Conservation (phyloP, 176 grass and related monocot species). For the Aegilops speltoides region DNA sequence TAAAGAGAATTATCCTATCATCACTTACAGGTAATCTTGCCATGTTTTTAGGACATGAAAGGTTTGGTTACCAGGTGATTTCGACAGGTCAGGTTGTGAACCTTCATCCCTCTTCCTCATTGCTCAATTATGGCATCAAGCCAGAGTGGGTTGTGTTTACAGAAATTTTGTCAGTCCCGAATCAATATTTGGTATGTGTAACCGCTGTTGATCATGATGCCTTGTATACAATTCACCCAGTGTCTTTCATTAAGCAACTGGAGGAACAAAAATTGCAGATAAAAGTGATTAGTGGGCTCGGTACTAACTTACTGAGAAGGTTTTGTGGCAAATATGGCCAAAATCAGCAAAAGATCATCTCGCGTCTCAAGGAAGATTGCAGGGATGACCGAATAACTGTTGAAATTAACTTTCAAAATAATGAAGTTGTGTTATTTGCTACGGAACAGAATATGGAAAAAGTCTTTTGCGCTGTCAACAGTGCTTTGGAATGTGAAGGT, state of each 20-base stretch:
- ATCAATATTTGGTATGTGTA: constrained; percentile 96
- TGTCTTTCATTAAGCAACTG: constrained; percentile 49
- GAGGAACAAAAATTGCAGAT: constrained; percentile 72
- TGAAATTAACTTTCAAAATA: constrained; percentile 65
- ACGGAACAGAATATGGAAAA: constrained; percentile 58
- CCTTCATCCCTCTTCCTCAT: constrained; percentile 89
- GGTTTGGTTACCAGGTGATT: constrained; percentile 84
- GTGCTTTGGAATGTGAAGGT: constrained; percentile 61
- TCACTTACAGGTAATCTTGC: constrained; percentile 84
- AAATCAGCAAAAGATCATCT: constrained; percentile 70
- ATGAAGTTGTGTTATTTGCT: constrained; percentile 69
- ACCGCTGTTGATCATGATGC: constrained; percentile 72
- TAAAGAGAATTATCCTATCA: constrained; percentile 81
- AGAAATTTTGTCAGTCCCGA: constrained; percentile 73
- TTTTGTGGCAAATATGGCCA: constrained; percentile 73
- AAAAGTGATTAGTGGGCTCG: constrained; percentile 60
- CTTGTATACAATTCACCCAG: constrained; percentile 43
- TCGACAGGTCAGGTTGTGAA: constrained; percentile 68
- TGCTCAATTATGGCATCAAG: constrained; percentile 58
- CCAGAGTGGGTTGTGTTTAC: constrained; percentile 93
- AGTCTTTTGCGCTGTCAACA: constrained; percentile 44
- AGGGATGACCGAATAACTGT: constrained; percentile 69
- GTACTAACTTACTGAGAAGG: constrained; percentile 57
- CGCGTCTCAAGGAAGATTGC: constrained; percentile 47
- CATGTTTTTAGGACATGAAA: constrained; percentile 79